A percentile compares a stretch with the other conserved stretches of the same genome.
These are phyloP conservation scores for Trichoderma reesei DNA, from an alignment of 495 filamentous ascomycete genomes.

Conservation along the genomic window DNA sequence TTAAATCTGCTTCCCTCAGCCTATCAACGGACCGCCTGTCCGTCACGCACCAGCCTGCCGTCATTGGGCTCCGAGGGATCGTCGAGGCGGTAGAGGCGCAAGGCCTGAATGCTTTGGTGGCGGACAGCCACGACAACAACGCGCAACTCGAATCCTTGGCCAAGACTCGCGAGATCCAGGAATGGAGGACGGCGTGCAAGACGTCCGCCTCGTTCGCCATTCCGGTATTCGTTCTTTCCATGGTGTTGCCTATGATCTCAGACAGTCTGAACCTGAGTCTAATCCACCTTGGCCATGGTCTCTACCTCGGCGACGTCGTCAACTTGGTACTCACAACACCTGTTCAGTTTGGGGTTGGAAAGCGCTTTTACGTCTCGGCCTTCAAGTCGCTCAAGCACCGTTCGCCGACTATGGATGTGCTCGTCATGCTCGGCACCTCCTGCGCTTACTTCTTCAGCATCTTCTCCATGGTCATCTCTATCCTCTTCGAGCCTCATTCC, in stretches of 20 bases:
- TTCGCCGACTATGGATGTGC: slow-evolving; percentile 93
- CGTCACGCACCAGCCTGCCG: slow-evolving; percentile 58
- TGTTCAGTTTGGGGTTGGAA: slow-evolving; percentile 93
- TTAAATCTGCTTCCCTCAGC: slow-evolving; percentile 62
- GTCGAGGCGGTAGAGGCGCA: slow-evolving; percentile 71
- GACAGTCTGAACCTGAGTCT: slow-evolving; percentile 63
- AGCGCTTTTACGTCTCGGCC: slow-evolving; percentile 84
- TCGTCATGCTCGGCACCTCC: slow-evolving; percentile 88
- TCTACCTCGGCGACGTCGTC: slow-evolving; percentile 80
- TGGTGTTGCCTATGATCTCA: slow-evolving; percentile 76
- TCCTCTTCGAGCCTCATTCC: slow-evolving; percentile 58
- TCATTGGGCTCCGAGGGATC: slow-evolving; percentile 68
- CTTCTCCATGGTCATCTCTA: slow-evolving; percentile 74
- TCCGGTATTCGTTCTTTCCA: slow-evolving; percentile 86
- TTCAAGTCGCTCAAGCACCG: slow-evolving; percentile 82
- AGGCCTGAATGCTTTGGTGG: slow-evolving; percentile 79
- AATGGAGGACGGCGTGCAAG: slow-evolving; percentile 75
- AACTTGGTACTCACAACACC: slow-evolving; percentile 80
- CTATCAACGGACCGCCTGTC: slow-evolving; percentile 56
- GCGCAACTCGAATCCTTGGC: slow-evolving; percentile 91
- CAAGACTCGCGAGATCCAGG: slow-evolving; percentile 91
- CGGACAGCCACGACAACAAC: slow-evolving; percentile 90
- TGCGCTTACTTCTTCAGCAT: slow-evolving; percentile 97
- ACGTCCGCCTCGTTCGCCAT: slow-evolving; percentile 71
- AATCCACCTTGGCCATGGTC: slow-evolving; percentile 54